These are phyloP conservation scores for Paramarasmius palmivorus DNA, from an alignment of 1,284 basidiomycete species.

Conservation along the genomic window DNA sequence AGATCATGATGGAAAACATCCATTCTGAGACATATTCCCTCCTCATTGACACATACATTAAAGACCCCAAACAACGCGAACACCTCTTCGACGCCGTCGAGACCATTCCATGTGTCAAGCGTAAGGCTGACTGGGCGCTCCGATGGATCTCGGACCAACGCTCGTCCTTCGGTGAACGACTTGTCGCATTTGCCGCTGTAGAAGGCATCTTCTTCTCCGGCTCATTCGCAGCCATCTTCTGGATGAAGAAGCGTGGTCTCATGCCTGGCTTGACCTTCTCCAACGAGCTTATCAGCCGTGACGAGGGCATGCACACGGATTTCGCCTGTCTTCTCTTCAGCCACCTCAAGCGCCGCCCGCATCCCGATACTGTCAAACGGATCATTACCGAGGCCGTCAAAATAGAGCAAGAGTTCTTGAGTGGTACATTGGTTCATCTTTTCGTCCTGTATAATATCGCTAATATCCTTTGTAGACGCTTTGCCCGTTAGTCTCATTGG, in stretches of 20 bases:
- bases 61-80: slow-evolving; percentile 81
- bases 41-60: slow-evolving; percentile 97
- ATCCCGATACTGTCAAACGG: slow-evolving; percentile 71
- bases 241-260: slow-evolving; percentile 98
- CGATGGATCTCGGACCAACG: slow-evolving; percentile 87
- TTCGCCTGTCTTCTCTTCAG: slow-evolving; percentile 95
- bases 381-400: slow-evolving; percentile 86
- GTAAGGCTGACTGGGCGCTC: slow-evolving; percentile 94
- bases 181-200: slow-evolving; percentile 95
- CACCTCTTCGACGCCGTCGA: slow-evolving; percentile 95
- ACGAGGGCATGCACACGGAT: slow-evolving; percentile 98
- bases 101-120: slow-evolving; percentile 89
- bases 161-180: slow-evolving; percentile 88
- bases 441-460: background rate
- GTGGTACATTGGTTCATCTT: slow-evolving; percentile 42
- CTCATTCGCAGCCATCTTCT: slow-evolving; percentile 94
- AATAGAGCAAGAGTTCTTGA: slow-evolving; percentile 86
- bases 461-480: slow-evolving; percentile 38
- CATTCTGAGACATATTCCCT: slow-evolving; percentile 98
- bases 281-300: slow-evolving; percentile 95
- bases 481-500: slow-evolving; percentile 56
- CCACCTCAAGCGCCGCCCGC: slow-evolving; percentile 79
- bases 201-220: slow-evolving; percentile 99
- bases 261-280: slow-evolving; percentile 99
- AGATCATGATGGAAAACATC: slow-evolving; percentile 99